phyloP scores from a whole-genome alignment of 2,329 filamentous ascomycete genomes.

The Phialophora chinensis region DNA sequence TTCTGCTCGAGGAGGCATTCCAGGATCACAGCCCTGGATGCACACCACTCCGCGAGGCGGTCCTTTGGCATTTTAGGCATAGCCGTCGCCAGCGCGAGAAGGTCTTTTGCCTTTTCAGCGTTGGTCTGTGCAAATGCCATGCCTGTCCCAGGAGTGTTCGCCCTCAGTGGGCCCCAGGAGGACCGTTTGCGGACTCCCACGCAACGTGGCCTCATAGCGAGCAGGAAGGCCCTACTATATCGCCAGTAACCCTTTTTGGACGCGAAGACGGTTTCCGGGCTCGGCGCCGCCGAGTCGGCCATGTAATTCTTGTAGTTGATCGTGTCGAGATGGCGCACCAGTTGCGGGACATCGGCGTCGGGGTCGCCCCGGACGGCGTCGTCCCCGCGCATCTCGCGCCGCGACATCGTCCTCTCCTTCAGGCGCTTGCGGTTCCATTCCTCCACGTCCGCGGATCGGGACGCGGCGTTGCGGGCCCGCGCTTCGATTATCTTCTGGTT shows the following conservation, averaged over 20 bases:
- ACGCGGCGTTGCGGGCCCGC: slow-evolving; percentile 33
- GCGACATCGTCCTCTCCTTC: slow-evolving; percentile 35
- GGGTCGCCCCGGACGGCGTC: slow-evolving; percentile 35
- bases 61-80: slow-evolving; percentile 13
- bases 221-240: slow-evolving; percentile 33
- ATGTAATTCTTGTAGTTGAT: slow-evolving; percentile 38
- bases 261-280: slow-evolving; percentile 34
- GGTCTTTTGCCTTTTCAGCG: slow-evolving; percentile 22
- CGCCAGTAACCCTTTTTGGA: slow-evolving; percentile 40
- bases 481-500: slow-evolving; percentile 39
- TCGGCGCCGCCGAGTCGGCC: slow-evolving; percentile 30
- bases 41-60: slow-evolving; percentile 22
- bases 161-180: background rate
- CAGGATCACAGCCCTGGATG: slow-evolving; percentile 21
- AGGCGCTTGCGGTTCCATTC: slow-evolving; percentile 37
- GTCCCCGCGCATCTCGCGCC: slow-evolving; percentile 39
- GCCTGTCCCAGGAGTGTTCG: slow-evolving; percentile 14
- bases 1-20: slow-evolving; percentile 24
- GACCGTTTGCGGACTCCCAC: background rate
- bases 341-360: slow-evolving; percentile 36
- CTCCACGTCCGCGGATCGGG: slow-evolving; percentile 37
- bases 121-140: slow-evolving; percentile 24
- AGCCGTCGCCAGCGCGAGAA: slow-evolving; percentile 1
- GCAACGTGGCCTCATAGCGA: slow-evolving; percentile 24
- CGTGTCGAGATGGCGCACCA: slow-evolving; percentile 39